These are phyloP conservation scores for Fraxinus anomala DNA, from an alignment of 257 asterid genomes.

Conservation along the genomic window DNA sequence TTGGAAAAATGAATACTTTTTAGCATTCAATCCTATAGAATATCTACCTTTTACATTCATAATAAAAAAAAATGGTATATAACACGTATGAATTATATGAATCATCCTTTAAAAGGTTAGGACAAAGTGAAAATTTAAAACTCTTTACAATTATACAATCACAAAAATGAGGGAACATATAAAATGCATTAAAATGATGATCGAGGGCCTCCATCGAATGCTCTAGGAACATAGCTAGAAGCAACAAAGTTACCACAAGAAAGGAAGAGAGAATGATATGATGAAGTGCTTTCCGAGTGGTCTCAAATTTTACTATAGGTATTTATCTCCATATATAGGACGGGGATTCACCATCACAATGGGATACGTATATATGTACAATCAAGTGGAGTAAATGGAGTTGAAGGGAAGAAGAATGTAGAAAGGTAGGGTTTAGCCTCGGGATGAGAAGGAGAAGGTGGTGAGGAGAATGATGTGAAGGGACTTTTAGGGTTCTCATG, in stretches of 20 bases:
- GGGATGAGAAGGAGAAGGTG: constrained; percentile 64
- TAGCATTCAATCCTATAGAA: background rate
- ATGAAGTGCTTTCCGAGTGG: background rate
- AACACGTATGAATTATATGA: background rate
- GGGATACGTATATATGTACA: background rate
- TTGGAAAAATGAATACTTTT: background rate
- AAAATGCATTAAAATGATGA: background rate
- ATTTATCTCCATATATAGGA: background rate
- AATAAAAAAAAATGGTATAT: too few relatives aligned
- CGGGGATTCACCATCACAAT: background rate
- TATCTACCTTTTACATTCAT: too few relatives aligned
- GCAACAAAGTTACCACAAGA: background rate
- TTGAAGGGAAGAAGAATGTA: constrained; percentile 21
- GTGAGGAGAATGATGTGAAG: constrained; percentile 69
- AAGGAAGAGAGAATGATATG: background rate
- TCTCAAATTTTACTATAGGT: background rate
- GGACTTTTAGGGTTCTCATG: constrained; percentile 90
- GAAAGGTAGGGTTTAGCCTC: constrained; percentile 37
- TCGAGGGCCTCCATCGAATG: background rate
- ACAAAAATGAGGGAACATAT: background rate
- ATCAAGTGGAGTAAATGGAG: background rate
- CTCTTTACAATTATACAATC: background rate
- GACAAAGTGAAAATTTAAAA: background rate
- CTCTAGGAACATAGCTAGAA: background rate
- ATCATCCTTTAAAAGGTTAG: background rate